Base-by-base conservation (phyloP, 148 eudicot genomes). In the Polygonum aviculare region DNA sequence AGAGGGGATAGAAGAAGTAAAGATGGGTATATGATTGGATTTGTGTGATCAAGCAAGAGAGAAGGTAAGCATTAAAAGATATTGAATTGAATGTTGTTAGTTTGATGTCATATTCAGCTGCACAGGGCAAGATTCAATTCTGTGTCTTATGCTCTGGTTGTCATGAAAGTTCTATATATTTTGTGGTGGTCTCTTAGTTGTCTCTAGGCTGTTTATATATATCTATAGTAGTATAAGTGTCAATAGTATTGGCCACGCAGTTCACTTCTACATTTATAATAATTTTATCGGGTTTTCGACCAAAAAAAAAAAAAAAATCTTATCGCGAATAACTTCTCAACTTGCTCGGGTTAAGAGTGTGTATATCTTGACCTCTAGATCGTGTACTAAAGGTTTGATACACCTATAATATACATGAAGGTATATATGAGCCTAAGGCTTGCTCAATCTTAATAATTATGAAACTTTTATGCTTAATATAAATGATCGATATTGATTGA, bases 1-100 rank as follows among this genome's bases (percentile, higher is more conserved):
- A 33, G 31, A 31, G 31, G 62, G 9, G 47, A 44, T 7, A 1
- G 40, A 63, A 63, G 40, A 33, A 65, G 7, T 33, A 65, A 65
- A 65, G 71, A 16, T 65, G 71, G 3, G 44, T 65, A 65, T 65
- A 65, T 65, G 71, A 65, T 65, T 65, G 71, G 71, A 65, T 65
- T 35, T 65, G 40, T 22, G 3, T 35, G 41, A 63, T 26, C 14
- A 63, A 26, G 2, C 5, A 14, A 35, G 40, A 14, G 70, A 35
- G 70, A 63, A 8, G 40, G 39, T 33, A 63, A 63, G 72, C 72
- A 67, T 67, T 67, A 38, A 67, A 67, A 33, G 72, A 35, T 15
- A 67, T 14, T 35, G 72, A 67, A 67, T 35, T 67, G 72, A 67
- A 67, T 67, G 72, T 18, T 5, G 72, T 67, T 67, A 67, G 72